Percentiles rank a stretch among this genome's conserved stretches.
These are phyloP conservation scores for Trichoderma sp. DNA, from an alignment of 2,329 filamentous ascomycete species.

Conservation along the genomic window DNA sequence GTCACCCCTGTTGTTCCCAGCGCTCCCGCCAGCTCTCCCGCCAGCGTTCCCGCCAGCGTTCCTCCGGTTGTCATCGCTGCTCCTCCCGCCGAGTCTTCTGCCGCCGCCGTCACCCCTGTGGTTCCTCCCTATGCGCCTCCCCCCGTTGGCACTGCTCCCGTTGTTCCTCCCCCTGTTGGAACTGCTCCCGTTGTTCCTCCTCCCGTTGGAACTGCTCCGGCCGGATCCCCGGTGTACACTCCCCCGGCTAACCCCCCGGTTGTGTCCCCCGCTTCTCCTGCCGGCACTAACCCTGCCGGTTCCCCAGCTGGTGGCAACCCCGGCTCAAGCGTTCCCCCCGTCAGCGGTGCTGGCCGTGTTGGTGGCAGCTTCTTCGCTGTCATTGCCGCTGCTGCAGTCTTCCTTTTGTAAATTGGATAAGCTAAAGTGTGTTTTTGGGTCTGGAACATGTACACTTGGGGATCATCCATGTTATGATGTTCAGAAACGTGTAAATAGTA, in stretches of 20 bases:
- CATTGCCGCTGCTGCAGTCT: slow-evolving; percentile 32
- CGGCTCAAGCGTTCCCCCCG: background rate
- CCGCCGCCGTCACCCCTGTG: background rate
- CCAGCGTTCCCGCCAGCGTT: background rate
- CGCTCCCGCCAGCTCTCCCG: background rate
- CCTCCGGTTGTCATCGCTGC: slow-evolving; percentile 9
- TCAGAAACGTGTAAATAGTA: slow-evolving; percentile 17
- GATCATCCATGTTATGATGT: slow-evolving; percentile 12
- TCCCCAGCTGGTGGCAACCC: slow-evolving; percentile 4
- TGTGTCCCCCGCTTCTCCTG: slow-evolving; percentile 11
- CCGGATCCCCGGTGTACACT: slow-evolving; percentile 14
- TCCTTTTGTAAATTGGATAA: slow-evolving; percentile 33
- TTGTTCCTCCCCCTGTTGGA: slow-evolving; percentile 19
- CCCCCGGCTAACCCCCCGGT: slow-evolving; percentile 31
- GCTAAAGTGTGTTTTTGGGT: slow-evolving; percentile 17
- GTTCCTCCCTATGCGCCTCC: slow-evolving; percentile 3
- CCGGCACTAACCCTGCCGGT: slow-evolving; percentile 10
- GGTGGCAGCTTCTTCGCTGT: slow-evolving; percentile 30
- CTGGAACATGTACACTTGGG: slow-evolving; percentile 9
- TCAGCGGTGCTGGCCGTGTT: slow-evolving; percentile 33
- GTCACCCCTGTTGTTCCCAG: slow-evolving; percentile 1
- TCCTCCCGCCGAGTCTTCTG: slow-evolving; percentile 7
- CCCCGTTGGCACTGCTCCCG: slow-evolving; percentile 18
- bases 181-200: slow-evolving; percentile 13
- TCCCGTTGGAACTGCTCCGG: slow-evolving; percentile 12